A percentile compares a stretch with the other conserved stretches of the same genome.
These are phyloP conservation scores for Neurospora africana DNA, from an alignment of 495 filamentous ascomycete species.

Conservation along the genomic window DNA sequence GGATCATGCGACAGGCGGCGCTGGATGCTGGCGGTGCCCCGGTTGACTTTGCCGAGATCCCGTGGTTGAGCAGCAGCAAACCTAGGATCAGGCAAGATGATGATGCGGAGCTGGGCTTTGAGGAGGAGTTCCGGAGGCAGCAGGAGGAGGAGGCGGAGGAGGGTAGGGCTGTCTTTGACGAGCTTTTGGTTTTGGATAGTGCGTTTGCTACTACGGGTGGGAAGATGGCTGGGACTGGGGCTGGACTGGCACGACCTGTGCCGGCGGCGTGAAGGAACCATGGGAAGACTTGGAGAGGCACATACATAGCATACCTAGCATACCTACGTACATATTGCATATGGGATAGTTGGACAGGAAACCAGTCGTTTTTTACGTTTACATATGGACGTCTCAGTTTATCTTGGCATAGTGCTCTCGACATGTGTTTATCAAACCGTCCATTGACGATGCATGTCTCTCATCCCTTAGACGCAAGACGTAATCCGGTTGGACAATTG, in stretches of 20 bases:
- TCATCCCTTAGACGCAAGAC: background rate
- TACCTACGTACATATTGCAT: background rate
- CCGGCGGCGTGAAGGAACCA: background rate
- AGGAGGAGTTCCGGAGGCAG: background rate
- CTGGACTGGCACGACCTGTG: background rate
- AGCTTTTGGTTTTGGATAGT: background rate
- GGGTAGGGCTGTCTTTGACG: background rate
- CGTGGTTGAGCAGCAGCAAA: constrained; percentile 9
- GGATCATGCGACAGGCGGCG: constrained; percentile 20
- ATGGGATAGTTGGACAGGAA: background rate
- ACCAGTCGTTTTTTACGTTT: background rate
- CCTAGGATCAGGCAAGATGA: background rate
- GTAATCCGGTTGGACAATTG: background rate
- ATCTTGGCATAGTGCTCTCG: background rate
- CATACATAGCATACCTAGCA: background rate
- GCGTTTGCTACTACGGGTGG: background rate
- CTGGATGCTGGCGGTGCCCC: constrained; percentile 5
- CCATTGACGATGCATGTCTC: background rate
- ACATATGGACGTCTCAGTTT: background rate
- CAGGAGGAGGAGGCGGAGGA: background rate
- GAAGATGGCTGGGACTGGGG: background rate
- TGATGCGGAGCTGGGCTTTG: background rate
- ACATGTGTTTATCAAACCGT: too few relatives aligned
- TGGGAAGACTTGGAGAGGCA: background rate
- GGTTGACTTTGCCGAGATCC: constrained; percentile 14